phyloP scores from a whole-genome alignment of 2,329 filamentous ascomycete genomes.

The Claviceps africana region DNA sequence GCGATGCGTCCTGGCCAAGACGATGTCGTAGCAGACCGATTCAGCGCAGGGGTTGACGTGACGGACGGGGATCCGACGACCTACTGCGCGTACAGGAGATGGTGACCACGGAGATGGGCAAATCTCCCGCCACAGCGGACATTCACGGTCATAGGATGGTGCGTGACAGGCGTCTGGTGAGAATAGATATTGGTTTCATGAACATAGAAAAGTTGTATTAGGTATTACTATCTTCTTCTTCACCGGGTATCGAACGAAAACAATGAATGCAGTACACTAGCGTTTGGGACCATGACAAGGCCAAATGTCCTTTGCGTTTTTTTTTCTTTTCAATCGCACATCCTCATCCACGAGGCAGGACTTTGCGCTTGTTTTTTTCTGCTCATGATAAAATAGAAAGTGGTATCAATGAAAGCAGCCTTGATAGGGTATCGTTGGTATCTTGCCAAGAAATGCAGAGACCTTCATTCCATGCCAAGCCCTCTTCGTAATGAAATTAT shows the following conservation, averaged over 20 bases:
- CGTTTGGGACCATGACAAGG: slow-evolving; percentile 6
- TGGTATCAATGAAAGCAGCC: slow-evolving; percentile 33
- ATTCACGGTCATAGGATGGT: too few species aligned
- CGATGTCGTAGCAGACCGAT: too few species aligned
- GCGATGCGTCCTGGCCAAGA: too few species aligned
- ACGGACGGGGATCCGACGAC: too few species aligned
- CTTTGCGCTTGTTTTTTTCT: slow-evolving; percentile 8
- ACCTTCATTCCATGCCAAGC: slow-evolving; percentile 34
- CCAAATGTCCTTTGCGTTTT: not conserved
- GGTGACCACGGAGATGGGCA: too few species aligned
- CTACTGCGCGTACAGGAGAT: too few species aligned
- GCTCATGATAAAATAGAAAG: slow-evolving; percentile 18
- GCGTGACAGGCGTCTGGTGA: too few species aligned
- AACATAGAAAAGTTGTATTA: slow-evolving; percentile 27
- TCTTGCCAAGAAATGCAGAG: slow-evolving; percentile 39
- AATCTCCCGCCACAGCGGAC: too few species aligned
- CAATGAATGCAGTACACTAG: slow-evolving; percentile 15
- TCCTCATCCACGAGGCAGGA: slow-evolving; percentile 8
- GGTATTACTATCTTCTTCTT: slow-evolving; percentile 28
- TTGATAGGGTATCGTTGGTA: slow-evolving; percentile 41
- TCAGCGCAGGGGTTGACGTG: too few species aligned
- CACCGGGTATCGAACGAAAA: slow-evolving; percentile 27
- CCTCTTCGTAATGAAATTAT: slow-evolving; percentile 20
- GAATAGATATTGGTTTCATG: too few species aligned
- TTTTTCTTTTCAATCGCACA: slow-evolving; percentile 6